Evolutionary conservation across 345 rosid genomes (phyloP).

Genomic region (Psidium guajava): DNA sequence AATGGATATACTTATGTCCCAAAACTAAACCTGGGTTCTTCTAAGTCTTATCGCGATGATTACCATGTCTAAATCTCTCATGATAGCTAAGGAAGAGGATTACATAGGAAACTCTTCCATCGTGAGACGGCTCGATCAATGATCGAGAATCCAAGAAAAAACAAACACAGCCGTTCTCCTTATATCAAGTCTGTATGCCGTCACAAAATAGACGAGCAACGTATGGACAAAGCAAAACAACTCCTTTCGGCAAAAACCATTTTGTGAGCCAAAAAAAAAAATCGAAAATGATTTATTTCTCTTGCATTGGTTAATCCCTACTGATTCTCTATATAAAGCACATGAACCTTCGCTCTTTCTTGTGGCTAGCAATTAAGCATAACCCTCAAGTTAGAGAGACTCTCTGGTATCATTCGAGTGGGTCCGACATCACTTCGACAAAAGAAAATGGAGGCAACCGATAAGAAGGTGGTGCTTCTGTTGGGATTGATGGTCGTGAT

Average conservation of each 20-base stretch:
- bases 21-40: too few species aligned
- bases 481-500: not conserved
- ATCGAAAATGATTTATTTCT: not conserved
- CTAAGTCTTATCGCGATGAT: not conserved
- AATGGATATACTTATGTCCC: too few species aligned
- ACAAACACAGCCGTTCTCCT: not conserved
- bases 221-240: not conserved
- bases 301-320: not conserved
- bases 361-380: not conserved
- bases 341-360: not conserved
- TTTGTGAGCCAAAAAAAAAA: not conserved
- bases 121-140: not conserved
- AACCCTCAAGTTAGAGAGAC: not conserved
- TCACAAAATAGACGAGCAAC: not conserved
- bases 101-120: not conserved
- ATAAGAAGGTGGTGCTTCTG: not conserved
- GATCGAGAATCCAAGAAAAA: not conserved
- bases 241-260: not conserved
- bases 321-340: not conserved
- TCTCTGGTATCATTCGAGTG: not conserved
- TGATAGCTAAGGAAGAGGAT: not conserved
- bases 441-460: slow-evolving; percentile 1
- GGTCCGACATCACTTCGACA: not conserved
- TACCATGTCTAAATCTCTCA: not conserved
- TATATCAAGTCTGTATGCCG: not conserved